Base-by-base conservation (phyloP, 768 basidiomycete genomes). In the Tremella yokohamensis region DNA sequence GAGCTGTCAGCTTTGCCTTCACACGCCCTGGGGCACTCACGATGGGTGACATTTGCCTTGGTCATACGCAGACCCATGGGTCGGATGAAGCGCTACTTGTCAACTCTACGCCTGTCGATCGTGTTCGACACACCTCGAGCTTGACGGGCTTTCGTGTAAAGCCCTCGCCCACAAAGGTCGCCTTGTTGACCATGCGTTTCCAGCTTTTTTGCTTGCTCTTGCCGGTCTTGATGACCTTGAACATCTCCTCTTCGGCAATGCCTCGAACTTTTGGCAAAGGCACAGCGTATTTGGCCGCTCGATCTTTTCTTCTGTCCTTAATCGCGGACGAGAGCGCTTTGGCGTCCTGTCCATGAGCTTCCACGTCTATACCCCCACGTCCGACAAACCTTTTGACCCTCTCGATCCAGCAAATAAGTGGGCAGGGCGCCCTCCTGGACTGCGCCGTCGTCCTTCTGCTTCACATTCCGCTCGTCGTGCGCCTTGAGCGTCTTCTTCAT, bases 161-260 rank as follows among this genome's bases (percentile, higher is more conserved):
- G 16, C 90, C 87, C 76, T 97, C 92, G 3, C 94, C 94, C 29
- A 99, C 96, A 71, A 98, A 99, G 8, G 96, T 99, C 29, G 96
- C 96, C 79, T 99, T 99, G 56, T 91, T 96, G 60, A 99, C 89
- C 92, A 98, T 97, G 65, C 92, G 85, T 80, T 99, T 99, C 96
- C 96, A 99, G 16, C 88, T 83, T 79, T 98, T 99, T 72, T 84
- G 85, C 79, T 91, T 96, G 74, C 83, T 88, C 81, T 97, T 97
- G 55, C 96, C 96, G 0, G 94, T 92, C 81, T 91, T 90, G 82
- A 99, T 81, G 26, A 99, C 96, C 81, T 93, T 97, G 83, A 99
- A 99, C 88, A 92, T 96, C 82, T 99, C 96, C 70, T 98, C 96
- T 77, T 99, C 96, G 15, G 94, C 93, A 67, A 99, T 97, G 18